Conservation (phyloP, 768 basidiomycete species). For the Boletellus emodensis region DNA sequence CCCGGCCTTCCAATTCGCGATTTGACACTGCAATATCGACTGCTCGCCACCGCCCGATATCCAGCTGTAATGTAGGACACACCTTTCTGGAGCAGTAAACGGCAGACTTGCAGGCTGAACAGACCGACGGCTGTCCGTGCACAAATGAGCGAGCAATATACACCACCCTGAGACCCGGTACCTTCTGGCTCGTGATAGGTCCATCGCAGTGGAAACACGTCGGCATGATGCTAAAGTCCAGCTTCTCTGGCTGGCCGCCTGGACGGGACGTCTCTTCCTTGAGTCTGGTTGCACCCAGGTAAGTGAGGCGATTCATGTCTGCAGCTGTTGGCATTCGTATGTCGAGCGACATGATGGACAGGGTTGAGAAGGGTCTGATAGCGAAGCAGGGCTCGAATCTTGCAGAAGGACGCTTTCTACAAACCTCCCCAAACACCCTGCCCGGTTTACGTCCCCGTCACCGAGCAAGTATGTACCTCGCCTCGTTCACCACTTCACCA, state of each 20-base stretch:
- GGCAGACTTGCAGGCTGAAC: conserved; percentile 27
- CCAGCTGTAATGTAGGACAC: background rate
- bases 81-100: conserved; percentile 32
- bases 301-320: conserved; percentile 28
- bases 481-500: no score
- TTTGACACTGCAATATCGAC: conserved; percentile 29
- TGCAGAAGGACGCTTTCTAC: background rate
- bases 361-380: background rate
- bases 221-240: conserved; percentile 25
- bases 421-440: no score
- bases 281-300: conserved; percentile 26
- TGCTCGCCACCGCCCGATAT: background rate
- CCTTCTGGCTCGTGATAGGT: conserved; percentile 19
- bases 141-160: background rate
- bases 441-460: no score
- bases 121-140: conserved; percentile 22
- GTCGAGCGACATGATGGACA: conserved; percentile 15
- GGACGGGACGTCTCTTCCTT: conserved; percentile 26
- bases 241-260: conserved; percentile 25
- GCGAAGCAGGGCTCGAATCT: background rate
- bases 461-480: no score
- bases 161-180: background rate
- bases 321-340: conserved; percentile 20
- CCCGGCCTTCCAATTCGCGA: conserved; percentile 33
- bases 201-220: conserved; percentile 22